A percentile compares a stretch with the other conserved stretches of the same genome.
phyloP scores from a whole-genome alignment of 805 yeast genomes.

The Hanseniaspora lindneri region DNA sequence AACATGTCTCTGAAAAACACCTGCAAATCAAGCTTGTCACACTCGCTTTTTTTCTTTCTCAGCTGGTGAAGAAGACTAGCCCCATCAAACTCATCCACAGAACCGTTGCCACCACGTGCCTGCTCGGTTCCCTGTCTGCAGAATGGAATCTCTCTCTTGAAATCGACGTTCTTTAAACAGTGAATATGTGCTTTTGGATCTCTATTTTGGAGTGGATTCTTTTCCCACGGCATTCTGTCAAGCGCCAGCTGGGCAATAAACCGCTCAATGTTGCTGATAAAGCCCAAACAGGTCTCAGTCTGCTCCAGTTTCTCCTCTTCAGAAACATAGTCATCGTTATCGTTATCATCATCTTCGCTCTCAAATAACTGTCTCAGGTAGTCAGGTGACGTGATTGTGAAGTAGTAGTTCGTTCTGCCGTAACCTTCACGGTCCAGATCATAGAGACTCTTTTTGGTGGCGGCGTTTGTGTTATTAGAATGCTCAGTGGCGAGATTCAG shows the following conservation, averaged over 20 bases:
- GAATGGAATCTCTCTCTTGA: neutral
- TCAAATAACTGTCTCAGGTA: conserved; percentile 12
- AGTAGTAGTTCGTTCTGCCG: conserved; percentile 13
- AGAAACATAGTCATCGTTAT: neutral
- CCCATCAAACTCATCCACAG: neutral
- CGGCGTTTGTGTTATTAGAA: too few species aligned
- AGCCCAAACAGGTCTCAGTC: conserved; percentile 25
- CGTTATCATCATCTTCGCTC: conserved; percentile 8
- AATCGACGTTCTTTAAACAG: neutral
- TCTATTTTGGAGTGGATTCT: neutral
- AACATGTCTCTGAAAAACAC: conserved; percentile 13
- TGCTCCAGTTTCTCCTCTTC: conserved; percentile 25
- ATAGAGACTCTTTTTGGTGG: conserved; percentile 22
- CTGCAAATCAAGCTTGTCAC: conserved; percentile 12
- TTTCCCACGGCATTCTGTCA: conserved; percentile 7
- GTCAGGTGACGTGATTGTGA: conserved; percentile 11
- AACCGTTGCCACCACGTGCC: neutral
- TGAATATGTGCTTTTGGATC: neutral
- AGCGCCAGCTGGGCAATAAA: conserved; percentile 17
- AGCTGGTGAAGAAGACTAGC: neutral
- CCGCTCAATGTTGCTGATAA: conserved; percentile 26
- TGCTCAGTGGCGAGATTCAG: conserved; percentile 1
- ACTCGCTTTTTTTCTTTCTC: neutral
- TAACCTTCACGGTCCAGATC: conserved; percentile 22
- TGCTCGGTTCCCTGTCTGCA: neutral